Percentiles rank a stretch among this genome's conserved stretches.
phyloP scores from a whole-genome alignment of 2,329 filamentous ascomycete genomes.

The Aspergillus awamori region DNA sequence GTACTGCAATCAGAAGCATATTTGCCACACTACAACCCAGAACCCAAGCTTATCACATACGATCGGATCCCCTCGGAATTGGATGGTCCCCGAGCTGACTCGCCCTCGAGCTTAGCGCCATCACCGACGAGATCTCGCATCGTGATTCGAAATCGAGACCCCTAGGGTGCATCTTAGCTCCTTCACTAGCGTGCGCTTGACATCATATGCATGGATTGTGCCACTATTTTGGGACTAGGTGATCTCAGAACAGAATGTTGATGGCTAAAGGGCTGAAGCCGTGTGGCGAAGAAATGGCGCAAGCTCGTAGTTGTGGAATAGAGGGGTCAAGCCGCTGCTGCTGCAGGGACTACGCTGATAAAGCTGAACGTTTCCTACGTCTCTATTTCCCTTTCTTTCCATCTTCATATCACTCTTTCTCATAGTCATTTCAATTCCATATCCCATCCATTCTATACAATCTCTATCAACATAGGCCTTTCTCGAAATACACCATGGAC shows the following conservation, averaged over 20 bases:
- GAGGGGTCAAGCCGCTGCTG: neutral
- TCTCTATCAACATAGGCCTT: neutral
- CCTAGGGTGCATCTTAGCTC: neutral
- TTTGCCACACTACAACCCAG: neutral
- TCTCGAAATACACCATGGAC: neutral
- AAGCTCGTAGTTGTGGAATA: neutral
- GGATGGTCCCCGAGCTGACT: neutral
- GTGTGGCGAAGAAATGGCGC: neutral
- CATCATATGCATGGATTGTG: neutral
- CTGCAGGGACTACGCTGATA: neutral
- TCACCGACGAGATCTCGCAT: neutral
- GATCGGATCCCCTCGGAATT: neutral
- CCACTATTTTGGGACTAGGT: neutral
- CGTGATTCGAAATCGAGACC: neutral
- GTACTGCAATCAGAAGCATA: neutral
- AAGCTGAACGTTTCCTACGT: neutral
- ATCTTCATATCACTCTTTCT: neutral
- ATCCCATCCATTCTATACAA: neutral
- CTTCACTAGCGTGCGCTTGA: neutral
- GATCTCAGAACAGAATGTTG: neutral
- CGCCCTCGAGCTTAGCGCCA: neutral
- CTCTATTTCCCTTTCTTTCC: neutral
- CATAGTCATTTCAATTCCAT: neutral
- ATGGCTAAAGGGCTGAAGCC: neutral
- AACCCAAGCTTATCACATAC: neutral